Percentiles rank a stretch among this genome's conserved stretches.
Conservation (phyloP, 2,329 filamentous ascomycete species). For the Aspergillus sp. region DNA sequence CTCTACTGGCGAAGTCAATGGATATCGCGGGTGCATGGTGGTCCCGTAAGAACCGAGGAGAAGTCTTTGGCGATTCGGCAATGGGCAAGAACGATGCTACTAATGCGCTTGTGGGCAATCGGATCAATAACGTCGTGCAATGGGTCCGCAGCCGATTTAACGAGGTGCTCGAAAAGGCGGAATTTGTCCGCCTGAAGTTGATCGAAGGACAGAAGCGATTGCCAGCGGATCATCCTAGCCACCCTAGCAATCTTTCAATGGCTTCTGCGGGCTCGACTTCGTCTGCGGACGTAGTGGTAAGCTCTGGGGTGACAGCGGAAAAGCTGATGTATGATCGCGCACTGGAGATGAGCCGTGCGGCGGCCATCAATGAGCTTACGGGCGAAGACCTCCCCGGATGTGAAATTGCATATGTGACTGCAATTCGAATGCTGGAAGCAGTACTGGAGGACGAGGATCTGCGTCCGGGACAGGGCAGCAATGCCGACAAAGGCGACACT, state of each 20-base stretch:
- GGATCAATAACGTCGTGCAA: conserved; percentile 90
- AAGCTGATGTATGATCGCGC: conserved; percentile 98
- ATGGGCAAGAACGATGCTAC: conserved; percentile 42
- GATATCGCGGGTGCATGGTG: conserved; percentile 93
- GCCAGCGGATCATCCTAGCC: conserved; percentile 77
- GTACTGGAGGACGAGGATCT: conserved; percentile 76
- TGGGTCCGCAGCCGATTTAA: conserved; percentile 95
- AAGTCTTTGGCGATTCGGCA: conserved; percentile 45
- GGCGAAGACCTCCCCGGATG: conserved; percentile 83
- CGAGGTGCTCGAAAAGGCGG: conserved; percentile 92
- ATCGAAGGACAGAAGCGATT: conserved; percentile 79
- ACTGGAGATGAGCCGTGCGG: conserved; percentile 90
- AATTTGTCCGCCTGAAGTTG: conserved; percentile 84
- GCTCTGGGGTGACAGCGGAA: conserved; percentile 85
- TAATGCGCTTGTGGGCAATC: conserved; percentile 53
- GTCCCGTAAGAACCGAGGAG: conserved; percentile 69
- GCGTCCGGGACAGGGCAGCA: conserved; percentile 17
- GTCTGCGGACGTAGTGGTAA: conserved; percentile 74
- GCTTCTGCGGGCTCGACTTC: conserved; percentile 58
- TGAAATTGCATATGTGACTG: conserved; percentile 88
- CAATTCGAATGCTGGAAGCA: conserved; percentile 90
- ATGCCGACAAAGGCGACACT: conserved; percentile 15
- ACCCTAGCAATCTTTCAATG: conserved; percentile 70
- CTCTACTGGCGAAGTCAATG: conserved; percentile 88
- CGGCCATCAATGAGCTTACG: conserved; percentile 92